Conservation (phyloP, 768 basidiomycete species). For the Russula sp. region DNA sequence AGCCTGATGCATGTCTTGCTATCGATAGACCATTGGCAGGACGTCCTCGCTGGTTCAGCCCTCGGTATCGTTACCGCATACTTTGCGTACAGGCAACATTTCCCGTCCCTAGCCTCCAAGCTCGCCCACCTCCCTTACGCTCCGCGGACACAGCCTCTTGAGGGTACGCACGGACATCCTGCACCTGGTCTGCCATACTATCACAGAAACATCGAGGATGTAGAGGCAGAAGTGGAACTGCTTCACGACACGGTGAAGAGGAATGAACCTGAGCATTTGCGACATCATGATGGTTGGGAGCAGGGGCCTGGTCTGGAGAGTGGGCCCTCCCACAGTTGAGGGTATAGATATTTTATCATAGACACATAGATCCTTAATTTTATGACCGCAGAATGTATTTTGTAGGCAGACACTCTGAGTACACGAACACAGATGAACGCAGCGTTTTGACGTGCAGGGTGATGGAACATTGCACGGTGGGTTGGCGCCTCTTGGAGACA, state of each 20-base stretch:
- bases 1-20: constrained; percentile 14
- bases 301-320: constrained; percentile 1
- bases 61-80: constrained; percentile 67
- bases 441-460: too few relatives aligned
- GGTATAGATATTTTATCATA: not conserved
- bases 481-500: not conserved
- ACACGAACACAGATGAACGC: too few relatives aligned
- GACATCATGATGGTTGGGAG: constrained; percentile 8
- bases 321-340: not conserved
- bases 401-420: too few relatives aligned
- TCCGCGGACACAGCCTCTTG: constrained; percentile 51
- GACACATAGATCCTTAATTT: not conserved
- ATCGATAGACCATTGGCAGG: constrained; percentile 79
- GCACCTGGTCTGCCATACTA: not conserved
- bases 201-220: constrained; percentile 15
- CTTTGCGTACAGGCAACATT: constrained; percentile 80
- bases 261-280: constrained; percentile 24
- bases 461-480: too few relatives aligned
- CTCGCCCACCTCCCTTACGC: constrained; percentile 63
- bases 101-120: constrained; percentile 58
- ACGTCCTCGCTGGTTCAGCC: constrained; percentile 72
- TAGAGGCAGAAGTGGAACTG: constrained; percentile 20
- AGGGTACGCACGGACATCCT: constrained; percentile 27
- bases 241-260: constrained; percentile 29
- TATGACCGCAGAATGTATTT: too few relatives aligned